Evolutionary conservation across 768 basidiomycete species (phyloP).

Genomic region (Phanerochaete carnosa): DNA sequence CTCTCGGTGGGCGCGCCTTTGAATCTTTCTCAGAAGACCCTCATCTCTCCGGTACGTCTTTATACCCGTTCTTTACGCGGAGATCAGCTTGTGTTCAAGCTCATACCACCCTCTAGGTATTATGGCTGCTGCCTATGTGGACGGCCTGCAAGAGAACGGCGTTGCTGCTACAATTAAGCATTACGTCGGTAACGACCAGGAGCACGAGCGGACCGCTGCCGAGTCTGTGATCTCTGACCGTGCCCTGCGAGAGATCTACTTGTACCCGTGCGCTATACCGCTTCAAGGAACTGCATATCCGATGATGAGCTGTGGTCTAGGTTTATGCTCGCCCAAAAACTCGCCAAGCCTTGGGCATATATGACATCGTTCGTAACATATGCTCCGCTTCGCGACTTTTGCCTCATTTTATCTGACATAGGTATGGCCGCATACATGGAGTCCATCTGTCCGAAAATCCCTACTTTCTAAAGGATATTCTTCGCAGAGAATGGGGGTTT

Average conservation of each 20-base stretch:
- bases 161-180: slow-evolving; percentile 75
- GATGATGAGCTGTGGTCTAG: slow-evolving; percentile 27
- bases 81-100: neutral
- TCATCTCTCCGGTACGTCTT: slow-evolving; percentile 49
- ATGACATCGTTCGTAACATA: slow-evolving; percentile 54
- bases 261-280: slow-evolving; percentile 51
- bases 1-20: slow-evolving; percentile 59
- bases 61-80: neutral
- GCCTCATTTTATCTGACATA: slow-evolving; percentile 14
- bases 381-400: slow-evolving; percentile 3
- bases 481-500: slow-evolving; percentile 49
- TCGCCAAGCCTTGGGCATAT: slow-evolving; percentile 58
- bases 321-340: slow-evolving; percentile 66
- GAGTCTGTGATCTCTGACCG: slow-evolving; percentile 63
- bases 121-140: slow-evolving; percentile 63
- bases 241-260: slow-evolving; percentile 68
- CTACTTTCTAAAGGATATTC: slow-evolving; percentile 36
- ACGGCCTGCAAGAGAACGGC: slow-evolving; percentile 63
- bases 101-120: slow-evolving; percentile 34
- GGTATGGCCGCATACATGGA: slow-evolving; percentile 43
- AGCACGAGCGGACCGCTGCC: slow-evolving; percentile 63
- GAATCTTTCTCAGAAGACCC: slow-evolving; percentile 77
- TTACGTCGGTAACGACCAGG: slow-evolving; percentile 72
- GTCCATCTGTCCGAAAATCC: slow-evolving; percentile 43
- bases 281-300: neutral